Evolutionary conservation across 495 filamentous ascomycete species (phyloP), one percentile per base, ranked within the genome.

Genomic region (Penicillium silybi): DNA sequence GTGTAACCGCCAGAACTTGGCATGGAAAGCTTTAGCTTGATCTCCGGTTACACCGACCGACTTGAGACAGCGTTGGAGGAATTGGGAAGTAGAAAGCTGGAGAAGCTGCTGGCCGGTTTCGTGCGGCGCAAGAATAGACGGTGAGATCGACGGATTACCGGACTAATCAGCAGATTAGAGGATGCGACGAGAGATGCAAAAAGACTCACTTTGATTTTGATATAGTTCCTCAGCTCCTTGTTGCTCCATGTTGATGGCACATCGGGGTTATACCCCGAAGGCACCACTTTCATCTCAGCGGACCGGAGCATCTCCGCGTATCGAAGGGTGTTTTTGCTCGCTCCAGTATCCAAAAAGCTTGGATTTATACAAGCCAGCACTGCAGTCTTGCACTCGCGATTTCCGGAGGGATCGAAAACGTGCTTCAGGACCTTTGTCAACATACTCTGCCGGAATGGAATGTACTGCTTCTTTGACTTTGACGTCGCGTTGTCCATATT

Each of bases 341-440:
- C 48, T 0, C 27, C 43, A 0, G 48, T 54, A 46, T 57, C 54
- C 11, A 53, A 19, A 16, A 61, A 42, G 13, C 54, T 61, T 0
- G 54, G 58, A 44, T 48, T 52, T 3, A 54, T 34, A 40, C 69
- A 72, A 3, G 66, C 67, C 6, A 71, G 49, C 0, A 71, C 66
- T 1, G 53, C 56, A 26, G 69, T 72, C 53, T 53, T 62, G 41
- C 63, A 67, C 2, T 27, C 29, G 6, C 59, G 52, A 17, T 13
- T 34, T 0, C 54, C 43, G 0, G 37, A 41, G 0, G 61, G 52
- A 35, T 69, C 63, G 52, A 70, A 69, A 18, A 58, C 48, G 42
- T 62, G 57, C 44, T 71, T 71, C 23, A 69, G 56, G 17, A 70
- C 64, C 52, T 68, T 70, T 1, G 70, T 74, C 41, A 74, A 53